Evolutionary conservation across 2,329 filamentous ascomycete species (phyloP).

Genomic region (Tolypocladium tundrense): DNA sequence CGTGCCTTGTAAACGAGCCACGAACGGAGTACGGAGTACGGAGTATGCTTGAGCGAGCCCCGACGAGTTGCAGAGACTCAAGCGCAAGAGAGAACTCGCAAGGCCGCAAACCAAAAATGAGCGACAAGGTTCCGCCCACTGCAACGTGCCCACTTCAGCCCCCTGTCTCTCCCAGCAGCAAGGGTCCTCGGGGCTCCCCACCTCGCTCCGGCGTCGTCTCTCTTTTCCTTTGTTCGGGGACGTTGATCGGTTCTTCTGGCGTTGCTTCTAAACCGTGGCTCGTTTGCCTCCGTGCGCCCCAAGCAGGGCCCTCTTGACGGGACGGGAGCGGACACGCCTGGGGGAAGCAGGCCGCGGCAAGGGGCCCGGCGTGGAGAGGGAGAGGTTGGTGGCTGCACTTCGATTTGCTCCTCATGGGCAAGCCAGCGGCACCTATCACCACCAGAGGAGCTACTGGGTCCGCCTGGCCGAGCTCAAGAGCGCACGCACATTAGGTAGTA

Average conservation of each 20-base stretch:
- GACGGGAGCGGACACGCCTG: not conserved
- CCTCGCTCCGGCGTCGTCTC: not conserved
- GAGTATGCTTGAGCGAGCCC: not conserved
- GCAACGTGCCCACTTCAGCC: not conserved
- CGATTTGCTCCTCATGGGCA: too few species aligned
- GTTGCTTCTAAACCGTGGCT: not conserved
- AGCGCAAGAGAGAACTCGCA: not conserved
- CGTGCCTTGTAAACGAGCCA: not conserved
- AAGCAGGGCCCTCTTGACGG: not conserved
- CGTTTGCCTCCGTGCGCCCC: not conserved
- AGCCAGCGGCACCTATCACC: not conserved
- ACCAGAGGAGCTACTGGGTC: not conserved
- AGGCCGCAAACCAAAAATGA: not conserved
- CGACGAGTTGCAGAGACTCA: not conserved
- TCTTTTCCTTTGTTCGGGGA: not conserved
- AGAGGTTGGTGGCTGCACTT: not conserved
- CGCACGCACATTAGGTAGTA: not conserved
- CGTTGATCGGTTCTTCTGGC: not conserved
- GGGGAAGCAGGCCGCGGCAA: not conserved
- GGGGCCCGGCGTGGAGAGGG: not conserved
- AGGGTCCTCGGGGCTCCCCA: not conserved
- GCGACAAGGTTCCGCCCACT: not conserved
- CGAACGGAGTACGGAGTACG: too few species aligned
- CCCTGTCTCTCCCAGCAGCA: not conserved
- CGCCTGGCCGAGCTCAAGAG: not conserved